These are phyloP conservation scores for Pseudophaeomoniella oleicola DNA, from an alignment of 2,329 filamentous ascomycete genomes.

Conservation along the genomic window DNA sequence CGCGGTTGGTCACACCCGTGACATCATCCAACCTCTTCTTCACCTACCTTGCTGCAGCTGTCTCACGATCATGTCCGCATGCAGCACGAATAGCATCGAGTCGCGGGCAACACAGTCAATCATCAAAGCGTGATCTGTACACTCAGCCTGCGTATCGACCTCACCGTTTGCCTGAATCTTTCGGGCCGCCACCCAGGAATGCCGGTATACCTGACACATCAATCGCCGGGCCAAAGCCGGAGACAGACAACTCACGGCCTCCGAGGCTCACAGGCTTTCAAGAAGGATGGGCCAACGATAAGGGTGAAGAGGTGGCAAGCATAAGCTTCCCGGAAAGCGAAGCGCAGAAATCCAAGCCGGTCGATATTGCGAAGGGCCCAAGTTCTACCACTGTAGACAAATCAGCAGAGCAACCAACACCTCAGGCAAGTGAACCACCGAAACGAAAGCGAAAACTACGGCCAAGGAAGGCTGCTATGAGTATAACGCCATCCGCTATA, in stretches of 20 bases:
- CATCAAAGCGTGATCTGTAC: conserved; percentile 42
- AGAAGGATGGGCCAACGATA: conserved; percentile 11
- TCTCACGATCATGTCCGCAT: conserved; percentile 23
- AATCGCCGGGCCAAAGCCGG: conserved; percentile 37
- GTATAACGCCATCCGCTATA: conserved; percentile 65
- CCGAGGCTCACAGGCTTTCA: conserved; percentile 23
- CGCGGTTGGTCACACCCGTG: conserved; percentile 15
- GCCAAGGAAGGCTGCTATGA: conserved; percentile 83
- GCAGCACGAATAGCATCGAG: conserved; percentile 33
- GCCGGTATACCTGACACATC: conserved; percentile 45
- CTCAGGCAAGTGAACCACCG: conserved; percentile 35
- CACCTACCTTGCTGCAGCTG: conserved; percentile 21
- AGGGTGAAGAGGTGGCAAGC: conserved; percentile 19
- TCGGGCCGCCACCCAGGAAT: conserved; percentile 42
- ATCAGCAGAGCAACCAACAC: conserved; percentile 15
- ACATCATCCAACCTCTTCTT: conserved; percentile 31
- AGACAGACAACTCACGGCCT: conserved; percentile 32
- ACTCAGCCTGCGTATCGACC: conserved; percentile 49
- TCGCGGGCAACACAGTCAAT: conserved; percentile 24
- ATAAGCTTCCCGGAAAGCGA: conserved; percentile 45
- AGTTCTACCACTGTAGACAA: conserved; percentile 14
- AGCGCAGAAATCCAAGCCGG: conserved; percentile 50
- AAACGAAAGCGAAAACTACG: conserved; percentile 50
- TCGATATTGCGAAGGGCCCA: conserved; percentile 13
- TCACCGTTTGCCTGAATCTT: conserved; percentile 39